Conservation (phyloP, 257 asterid genomes). For the Schizonepeta tenuifolia region DNA sequence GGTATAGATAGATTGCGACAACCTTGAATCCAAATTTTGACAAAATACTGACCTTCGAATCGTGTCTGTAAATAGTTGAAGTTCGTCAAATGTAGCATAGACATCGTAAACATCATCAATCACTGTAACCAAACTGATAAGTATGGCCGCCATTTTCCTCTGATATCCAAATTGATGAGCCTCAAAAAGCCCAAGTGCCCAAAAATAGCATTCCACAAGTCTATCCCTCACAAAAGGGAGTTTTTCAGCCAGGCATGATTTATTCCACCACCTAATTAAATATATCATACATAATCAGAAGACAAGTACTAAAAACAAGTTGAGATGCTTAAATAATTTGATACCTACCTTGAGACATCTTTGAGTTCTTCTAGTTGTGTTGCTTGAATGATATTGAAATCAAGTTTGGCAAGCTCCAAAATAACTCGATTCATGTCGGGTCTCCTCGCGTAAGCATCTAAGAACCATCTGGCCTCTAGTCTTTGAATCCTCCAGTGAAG, state of each 20-base stretch:
- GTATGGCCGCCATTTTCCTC: constrained; percentile 27
- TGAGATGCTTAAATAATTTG: too few species aligned
- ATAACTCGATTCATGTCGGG: background rate
- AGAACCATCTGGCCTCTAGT: background rate
- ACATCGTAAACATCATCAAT: constrained; percentile 47
- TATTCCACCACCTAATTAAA: constrained; percentile 55
- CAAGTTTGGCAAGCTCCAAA: background rate
- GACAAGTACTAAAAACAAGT: too few species aligned
- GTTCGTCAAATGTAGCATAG: constrained; percentile 49
- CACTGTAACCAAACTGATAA: constrained; percentile 33
- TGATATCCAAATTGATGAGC: constrained; percentile 26
- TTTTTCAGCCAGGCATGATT: constrained; percentile 42
- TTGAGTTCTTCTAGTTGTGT: background rate
- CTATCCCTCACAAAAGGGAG: constrained; percentile 62
- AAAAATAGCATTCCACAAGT: constrained; percentile 49
- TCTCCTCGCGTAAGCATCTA: background rate
- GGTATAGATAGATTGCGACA: too few species aligned
- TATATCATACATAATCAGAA: too few species aligned
- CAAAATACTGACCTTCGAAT: constrained; percentile 39
- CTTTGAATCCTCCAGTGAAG: background rate
- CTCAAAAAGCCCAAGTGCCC: constrained; percentile 36
- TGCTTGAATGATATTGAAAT: background rate
- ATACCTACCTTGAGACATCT: background rate
- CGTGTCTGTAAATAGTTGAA: constrained; percentile 40
- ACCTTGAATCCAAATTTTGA: too few species aligned